Evolutionary conservation across 306 rosid species (phyloP).

Genomic region (Vicia sativa): DNA sequence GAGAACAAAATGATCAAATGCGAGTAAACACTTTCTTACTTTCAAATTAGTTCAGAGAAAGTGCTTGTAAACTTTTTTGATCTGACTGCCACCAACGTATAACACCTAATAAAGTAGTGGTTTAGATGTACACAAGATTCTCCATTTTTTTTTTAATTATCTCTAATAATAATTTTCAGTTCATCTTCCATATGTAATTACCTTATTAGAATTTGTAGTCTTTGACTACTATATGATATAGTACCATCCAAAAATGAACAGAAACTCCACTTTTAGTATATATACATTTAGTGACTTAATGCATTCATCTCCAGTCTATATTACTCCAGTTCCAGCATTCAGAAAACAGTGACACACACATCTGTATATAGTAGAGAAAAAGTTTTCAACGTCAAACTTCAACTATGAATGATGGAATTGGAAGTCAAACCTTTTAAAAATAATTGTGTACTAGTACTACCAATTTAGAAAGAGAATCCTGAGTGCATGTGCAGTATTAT

Average conservation of each 20-base stretch:
- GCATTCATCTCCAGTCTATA: constrained; percentile 12
- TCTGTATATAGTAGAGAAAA: constrained; percentile 6
- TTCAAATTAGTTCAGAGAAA: constrained; percentile 52
- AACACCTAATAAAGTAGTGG: constrained; percentile 37
- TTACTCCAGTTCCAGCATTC: constrained; percentile 26
- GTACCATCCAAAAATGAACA: constrained; percentile 63
- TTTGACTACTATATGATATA: constrained; percentile 34
- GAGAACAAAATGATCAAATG: constrained; percentile 38
- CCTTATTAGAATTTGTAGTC: constrained; percentile 11
- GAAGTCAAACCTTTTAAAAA: constrained; percentile 13
- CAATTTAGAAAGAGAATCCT: constrained; percentile 30
- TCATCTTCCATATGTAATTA: constrained; percentile 17
- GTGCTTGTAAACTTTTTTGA: constrained; percentile 52
- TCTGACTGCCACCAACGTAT: constrained; percentile 53
- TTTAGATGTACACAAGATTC: constrained; percentile 35
- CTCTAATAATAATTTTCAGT: neutral
- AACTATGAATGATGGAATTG: constrained; percentile 27
- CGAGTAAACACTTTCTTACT: constrained; percentile 31
- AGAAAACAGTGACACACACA: constrained; percentile 42
- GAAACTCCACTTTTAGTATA: constrained; percentile 56
- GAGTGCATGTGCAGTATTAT: constrained; percentile 14
- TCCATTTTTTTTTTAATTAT: constrained; percentile 9
- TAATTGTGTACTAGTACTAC: neutral
- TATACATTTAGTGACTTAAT: constrained; percentile 42
- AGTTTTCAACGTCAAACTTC: constrained; percentile 38